Evolutionary conservation across 1,139 yeast genomes (phyloP).

Genomic region (Suhomyces guaymorum): DNA sequence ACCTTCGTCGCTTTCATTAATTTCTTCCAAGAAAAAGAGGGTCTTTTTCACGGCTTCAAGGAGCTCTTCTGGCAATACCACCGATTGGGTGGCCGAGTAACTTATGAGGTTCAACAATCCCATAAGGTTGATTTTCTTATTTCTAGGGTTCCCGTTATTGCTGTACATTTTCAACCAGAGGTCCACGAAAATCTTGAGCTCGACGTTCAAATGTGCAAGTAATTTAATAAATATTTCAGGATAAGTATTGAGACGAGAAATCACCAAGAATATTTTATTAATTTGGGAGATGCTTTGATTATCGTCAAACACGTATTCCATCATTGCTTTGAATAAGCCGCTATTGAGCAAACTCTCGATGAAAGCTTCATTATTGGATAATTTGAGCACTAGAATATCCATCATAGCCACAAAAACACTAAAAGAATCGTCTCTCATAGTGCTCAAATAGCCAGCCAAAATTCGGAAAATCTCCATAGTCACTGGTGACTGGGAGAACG

Average conservation of each 20-base stretch:
- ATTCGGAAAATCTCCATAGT: slow-evolving; percentile 45
- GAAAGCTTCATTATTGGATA: slow-evolving; percentile 28
- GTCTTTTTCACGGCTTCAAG: slow-evolving; percentile 51
- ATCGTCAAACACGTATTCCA: slow-evolving; percentile 49
- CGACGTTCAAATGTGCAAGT: slow-evolving; percentile 33
- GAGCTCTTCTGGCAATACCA: slow-evolving; percentile 30
- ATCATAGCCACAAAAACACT: slow-evolving; percentile 56
- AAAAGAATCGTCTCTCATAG: slow-evolving; percentile 71
- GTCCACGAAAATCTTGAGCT: slow-evolving; percentile 26
- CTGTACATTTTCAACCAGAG: slow-evolving; percentile 42
- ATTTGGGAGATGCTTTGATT: slow-evolving; percentile 49
- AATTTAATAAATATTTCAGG: slow-evolving; percentile 46
- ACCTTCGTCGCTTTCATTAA: slow-evolving; percentile 61
- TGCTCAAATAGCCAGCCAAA: slow-evolving; percentile 56
- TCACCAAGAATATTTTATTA: slow-evolving; percentile 53
- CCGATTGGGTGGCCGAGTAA: slow-evolving; percentile 24
- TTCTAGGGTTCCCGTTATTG: slow-evolving; percentile 67
- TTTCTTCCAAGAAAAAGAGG: slow-evolving; percentile 69
- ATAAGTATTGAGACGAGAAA: slow-evolving; percentile 54
- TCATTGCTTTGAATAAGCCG: slow-evolving; percentile 48
- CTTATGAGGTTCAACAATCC: slow-evolving; percentile 52
- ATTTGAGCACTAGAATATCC: slow-evolving; percentile 53
- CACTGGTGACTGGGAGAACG: slow-evolving; percentile 34
- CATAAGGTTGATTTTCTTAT: slow-evolving; percentile 60
- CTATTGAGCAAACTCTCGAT: slow-evolving; percentile 44